These are phyloP conservation scores for Neonectria sp. DNA, from an alignment of 2,329 filamentous ascomycete species.

Conservation along the genomic window DNA sequence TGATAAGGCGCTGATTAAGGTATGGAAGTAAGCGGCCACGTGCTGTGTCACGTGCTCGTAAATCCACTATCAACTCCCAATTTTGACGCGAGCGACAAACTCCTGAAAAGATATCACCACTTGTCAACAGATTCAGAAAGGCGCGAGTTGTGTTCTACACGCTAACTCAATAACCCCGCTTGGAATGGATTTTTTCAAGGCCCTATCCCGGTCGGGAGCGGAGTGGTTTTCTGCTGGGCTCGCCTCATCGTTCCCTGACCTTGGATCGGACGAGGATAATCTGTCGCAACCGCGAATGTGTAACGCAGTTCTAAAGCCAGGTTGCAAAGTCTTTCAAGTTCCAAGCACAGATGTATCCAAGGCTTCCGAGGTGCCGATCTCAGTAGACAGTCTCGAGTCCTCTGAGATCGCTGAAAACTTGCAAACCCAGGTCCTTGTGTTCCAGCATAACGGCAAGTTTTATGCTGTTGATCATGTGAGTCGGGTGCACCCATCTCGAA, in stretches of 20 bases:
- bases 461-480: slow-evolving; percentile 79
- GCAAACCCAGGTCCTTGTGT: slow-evolving; percentile 75
- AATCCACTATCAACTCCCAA: not conserved
- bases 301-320: slow-evolving; percentile 57
- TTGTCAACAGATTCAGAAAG: not conserved
- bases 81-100: not conserved
- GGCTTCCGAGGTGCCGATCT: slow-evolving; percentile 55
- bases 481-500: slow-evolving; percentile 1
- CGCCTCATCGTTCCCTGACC: slow-evolving; percentile 69
- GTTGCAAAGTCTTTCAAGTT: slow-evolving; percentile 73
- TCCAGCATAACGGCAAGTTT: slow-evolving; percentile 74
- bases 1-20: no score
- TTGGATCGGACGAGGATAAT: slow-evolving; percentile 57
- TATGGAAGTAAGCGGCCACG: not conserved
- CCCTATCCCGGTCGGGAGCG: slow-evolving; percentile 29
- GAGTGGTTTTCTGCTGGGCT: slow-evolving; percentile 70
- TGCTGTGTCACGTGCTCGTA: not conserved
- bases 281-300: slow-evolving; percentile 58
- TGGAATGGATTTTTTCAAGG: slow-evolving; percentile 45
- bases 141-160: not conserved
- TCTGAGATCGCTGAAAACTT: slow-evolving; percentile 55
- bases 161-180: not conserved
- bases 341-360: slow-evolving; percentile 57
- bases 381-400: slow-evolving; percentile 50
- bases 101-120: not conserved